These are phyloP conservation scores for Aspergillus sclerotiicarbonarius DNA, from an alignment of 495 filamentous ascomycete genomes.

Conservation along the genomic window DNA sequence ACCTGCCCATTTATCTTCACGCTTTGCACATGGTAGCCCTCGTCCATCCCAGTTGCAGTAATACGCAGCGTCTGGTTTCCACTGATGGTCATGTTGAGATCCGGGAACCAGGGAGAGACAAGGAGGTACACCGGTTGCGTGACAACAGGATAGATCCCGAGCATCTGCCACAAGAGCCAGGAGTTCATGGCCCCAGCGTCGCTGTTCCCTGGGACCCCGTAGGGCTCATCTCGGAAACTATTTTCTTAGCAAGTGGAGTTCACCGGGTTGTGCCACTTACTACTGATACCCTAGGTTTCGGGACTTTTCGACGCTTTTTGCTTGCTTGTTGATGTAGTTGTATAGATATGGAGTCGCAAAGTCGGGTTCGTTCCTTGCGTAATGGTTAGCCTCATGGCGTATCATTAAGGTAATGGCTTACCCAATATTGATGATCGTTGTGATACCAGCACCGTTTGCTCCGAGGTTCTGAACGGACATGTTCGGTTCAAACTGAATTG, in stretches of 20 bases:
- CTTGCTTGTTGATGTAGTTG: slow-evolving; percentile 63
- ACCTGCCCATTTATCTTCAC: slow-evolving; percentile 31
- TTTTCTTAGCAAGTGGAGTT: neutral
- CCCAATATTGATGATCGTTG: slow-evolving; percentile 52
- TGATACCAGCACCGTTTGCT: slow-evolving; percentile 36
- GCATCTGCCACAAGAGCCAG: slow-evolving; percentile 67
- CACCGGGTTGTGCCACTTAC: slow-evolving; percentile 34
- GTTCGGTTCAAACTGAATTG: slow-evolving; percentile 32
- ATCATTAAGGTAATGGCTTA: slow-evolving; percentile 2
- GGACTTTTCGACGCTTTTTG: slow-evolving; percentile 54
- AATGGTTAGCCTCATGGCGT: neutral
- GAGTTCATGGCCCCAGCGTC: slow-evolving; percentile 71
- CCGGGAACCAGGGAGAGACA: slow-evolving; percentile 59
- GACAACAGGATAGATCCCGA: slow-evolving; percentile 67
- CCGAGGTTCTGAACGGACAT: slow-evolving; percentile 33
- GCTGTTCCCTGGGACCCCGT: slow-evolving; percentile 64
- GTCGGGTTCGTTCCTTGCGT: slow-evolving; percentile 57
- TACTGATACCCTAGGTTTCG: slow-evolving; percentile 54
- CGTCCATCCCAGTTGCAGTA: slow-evolving; percentile 48
- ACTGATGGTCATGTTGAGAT: slow-evolving; percentile 57
- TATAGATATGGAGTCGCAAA: slow-evolving; percentile 67
- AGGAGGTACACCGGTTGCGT: slow-evolving; percentile 65
- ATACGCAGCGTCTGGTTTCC: slow-evolving; percentile 55
- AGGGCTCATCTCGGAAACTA: slow-evolving; percentile 38
- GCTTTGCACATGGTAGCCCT: slow-evolving; percentile 55